Evolutionary conservation across 2,329 filamentous ascomycete species (phyloP), one percentile per base, ranked within the genome.

Genomic region (Cladophialophora bantiana): DNA sequence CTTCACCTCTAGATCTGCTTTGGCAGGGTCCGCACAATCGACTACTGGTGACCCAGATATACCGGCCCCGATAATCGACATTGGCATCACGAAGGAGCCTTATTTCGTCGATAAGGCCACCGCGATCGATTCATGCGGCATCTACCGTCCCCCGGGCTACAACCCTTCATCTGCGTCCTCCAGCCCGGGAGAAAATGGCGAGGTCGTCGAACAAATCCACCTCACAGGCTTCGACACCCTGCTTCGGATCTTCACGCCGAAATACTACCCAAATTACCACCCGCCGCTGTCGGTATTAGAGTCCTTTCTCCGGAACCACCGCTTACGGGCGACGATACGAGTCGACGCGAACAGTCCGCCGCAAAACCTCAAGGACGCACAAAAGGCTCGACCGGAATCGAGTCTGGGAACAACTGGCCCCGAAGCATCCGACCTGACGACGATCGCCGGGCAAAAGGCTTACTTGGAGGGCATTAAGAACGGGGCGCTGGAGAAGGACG

Each of bases 221-320:
- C 75, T 84, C 26, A 81, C 77, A 1, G 82, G 82, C 31, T 84
- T 80, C 69, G 82, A 84, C 73, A 84, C 82, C 1, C 67, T 84
- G 64, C 78, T 82, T 50, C 80, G 82, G 15, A 81, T 84, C 59
- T 81, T 84, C 71, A 76, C 83, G 68, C 70, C 79, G 5, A 83
- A 82, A 68, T 84, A 84, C 70, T 84, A 84, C 59, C 80, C 81
- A 2, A 55, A 67, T 40, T 79, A 80, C 7, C 72, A 77, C 7
- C 77, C 82, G 60, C 81, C 76, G 3, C 72, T 84, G 18, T 71
- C 76, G 40, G 79, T 79, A 1, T 67, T 84, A 38, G 76, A 72
- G 12, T 76, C 77, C 0, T 80, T 84, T 42, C 77, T 84, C 34
- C 75, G 74, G 2, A 75, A 77, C 53, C 80, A 83, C 70, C 75